Conservation (phyloP, 108 stramenopile genomes). For the Pseudonitzschia multiseries region DNA sequence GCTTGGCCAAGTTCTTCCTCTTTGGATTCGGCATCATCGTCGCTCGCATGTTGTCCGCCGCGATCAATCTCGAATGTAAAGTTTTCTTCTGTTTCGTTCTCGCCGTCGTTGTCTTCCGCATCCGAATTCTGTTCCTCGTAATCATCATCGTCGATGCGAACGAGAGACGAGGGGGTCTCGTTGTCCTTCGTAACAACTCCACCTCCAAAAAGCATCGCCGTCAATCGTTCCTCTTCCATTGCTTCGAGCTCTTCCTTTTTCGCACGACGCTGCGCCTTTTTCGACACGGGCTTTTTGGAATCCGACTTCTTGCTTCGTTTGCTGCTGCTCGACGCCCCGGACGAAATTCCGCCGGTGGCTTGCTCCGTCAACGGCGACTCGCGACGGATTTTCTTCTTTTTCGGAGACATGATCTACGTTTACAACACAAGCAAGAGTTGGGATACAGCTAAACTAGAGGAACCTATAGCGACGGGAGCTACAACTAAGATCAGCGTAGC, state of each 20-base stretch:
- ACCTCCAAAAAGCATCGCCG: slow-evolving; percentile 48
- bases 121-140: neutral
- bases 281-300: slow-evolving; percentile 8
- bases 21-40: slow-evolving; percentile 17
- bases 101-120: neutral
- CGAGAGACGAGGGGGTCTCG: neutral
- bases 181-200: slow-evolving; percentile 14
- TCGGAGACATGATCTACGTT: slow-evolving; percentile 1
- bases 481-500: too few species aligned
- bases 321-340: neutral
- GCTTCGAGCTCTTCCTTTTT: slow-evolving; percentile 30
- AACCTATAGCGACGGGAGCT: too few species aligned
- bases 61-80: slow-evolving; percentile 52
- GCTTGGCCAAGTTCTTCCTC: slow-evolving; percentile 1
- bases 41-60: slow-evolving; percentile 16
- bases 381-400: slow-evolving; percentile 5
- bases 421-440: neutral
- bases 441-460: too few species aligned
- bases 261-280: slow-evolving; percentile 27
- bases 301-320: slow-evolving; percentile 2
- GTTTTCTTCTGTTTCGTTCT: slow-evolving; percentile 13
- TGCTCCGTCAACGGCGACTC: slow-evolving; percentile 16
- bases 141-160: slow-evolving; percentile 12
- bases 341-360: slow-evolving; percentile 9
- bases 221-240: slow-evolving; percentile 42